A percentile compares a stretch with the other conserved stretches of the same genome.
These are phyloP conservation scores for Pythium volutum DNA, from an alignment of 352 stramenopile genomes.

Conservation along the genomic window DNA sequence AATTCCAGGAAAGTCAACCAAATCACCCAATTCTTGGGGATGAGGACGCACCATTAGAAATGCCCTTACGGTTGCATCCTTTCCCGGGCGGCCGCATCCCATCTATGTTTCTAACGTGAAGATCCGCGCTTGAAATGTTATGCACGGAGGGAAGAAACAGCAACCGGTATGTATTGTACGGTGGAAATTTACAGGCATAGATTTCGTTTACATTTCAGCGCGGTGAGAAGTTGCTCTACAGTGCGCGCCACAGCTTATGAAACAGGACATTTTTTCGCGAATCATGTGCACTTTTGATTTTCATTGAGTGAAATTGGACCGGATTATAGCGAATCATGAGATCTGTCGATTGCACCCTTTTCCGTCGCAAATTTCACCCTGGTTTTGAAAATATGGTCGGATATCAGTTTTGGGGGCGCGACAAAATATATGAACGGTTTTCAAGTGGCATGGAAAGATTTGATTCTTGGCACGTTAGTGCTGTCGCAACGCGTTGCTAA, in stretches of 20 bases:
- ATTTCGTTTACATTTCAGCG: too few relatives aligned
- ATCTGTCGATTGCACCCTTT: conserved; percentile 4
- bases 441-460: background rate
- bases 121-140: too few relatives aligned
- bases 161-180: too few relatives aligned
- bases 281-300: background rate
- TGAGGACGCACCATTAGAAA: too few relatives aligned
- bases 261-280: background rate
- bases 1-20: too few relatives aligned
- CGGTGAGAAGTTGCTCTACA: too few relatives aligned
- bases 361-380: background rate
- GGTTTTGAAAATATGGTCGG: background rate
- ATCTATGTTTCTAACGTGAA: too few relatives aligned
- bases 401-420: background rate
- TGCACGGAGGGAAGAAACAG: too few relatives aligned
- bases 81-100: too few relatives aligned
- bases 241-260: conserved; percentile 2
- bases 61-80: too few relatives aligned
- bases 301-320: conserved; percentile 2
- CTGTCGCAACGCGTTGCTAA: background rate
- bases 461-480: background rate
- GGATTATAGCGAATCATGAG: conserved; percentile 2
- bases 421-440: background rate
- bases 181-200: too few relatives aligned
- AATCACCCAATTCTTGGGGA: too few relatives aligned